phyloP scores from a whole-genome alignment of 495 filamentous ascomycete genomes.

The Podospora appendiculata region DNA sequence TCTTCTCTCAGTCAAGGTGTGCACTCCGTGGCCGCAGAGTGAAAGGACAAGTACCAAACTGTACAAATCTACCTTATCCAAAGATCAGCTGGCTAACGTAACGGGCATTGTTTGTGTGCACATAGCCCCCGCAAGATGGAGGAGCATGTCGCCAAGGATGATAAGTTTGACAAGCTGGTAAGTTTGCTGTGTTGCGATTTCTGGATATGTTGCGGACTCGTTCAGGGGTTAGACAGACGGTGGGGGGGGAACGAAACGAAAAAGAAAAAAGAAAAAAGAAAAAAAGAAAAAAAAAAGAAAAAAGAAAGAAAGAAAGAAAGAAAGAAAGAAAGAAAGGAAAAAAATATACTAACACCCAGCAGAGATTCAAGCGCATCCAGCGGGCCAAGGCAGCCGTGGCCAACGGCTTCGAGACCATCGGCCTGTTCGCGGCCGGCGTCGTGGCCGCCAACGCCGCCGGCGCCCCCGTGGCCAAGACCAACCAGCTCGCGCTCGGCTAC shows the following conservation, averaged over 20 bases:
- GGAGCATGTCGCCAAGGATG: constrained; percentile 27
- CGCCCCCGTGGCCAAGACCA: constrained; percentile 24
- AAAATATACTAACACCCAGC: constrained; percentile 1
- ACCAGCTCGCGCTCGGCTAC: constrained; percentile 34
- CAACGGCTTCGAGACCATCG: constrained; percentile 45
- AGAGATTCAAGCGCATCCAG: constrained; percentile 27
- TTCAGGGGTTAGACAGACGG: not conserved
- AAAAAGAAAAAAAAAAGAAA: constrained; percentile 13
- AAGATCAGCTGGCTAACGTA: no score
- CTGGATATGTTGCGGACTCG: not conserved
- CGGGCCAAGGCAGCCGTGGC: constrained; percentile 38
- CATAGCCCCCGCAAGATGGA: constrained; percentile 17
- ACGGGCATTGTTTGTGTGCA: not conserved
- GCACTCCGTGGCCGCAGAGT: no score
- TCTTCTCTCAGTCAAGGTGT: not conserved
- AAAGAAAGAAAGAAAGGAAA: constrained; percentile 14
- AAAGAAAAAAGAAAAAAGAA: not conserved
- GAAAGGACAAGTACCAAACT: not conserved
- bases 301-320: not conserved
- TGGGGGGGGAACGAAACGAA: not conserved
- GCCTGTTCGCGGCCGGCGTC: constrained; percentile 40
- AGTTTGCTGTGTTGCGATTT: constrained; percentile 1
- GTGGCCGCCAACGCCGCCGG: constrained; percentile 41
- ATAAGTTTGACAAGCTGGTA: constrained; percentile 34
- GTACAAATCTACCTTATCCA: not conserved